Evolutionary conservation across 257 asterid species (phyloP).

Genomic region (Knoxia roxburghii): DNA sequence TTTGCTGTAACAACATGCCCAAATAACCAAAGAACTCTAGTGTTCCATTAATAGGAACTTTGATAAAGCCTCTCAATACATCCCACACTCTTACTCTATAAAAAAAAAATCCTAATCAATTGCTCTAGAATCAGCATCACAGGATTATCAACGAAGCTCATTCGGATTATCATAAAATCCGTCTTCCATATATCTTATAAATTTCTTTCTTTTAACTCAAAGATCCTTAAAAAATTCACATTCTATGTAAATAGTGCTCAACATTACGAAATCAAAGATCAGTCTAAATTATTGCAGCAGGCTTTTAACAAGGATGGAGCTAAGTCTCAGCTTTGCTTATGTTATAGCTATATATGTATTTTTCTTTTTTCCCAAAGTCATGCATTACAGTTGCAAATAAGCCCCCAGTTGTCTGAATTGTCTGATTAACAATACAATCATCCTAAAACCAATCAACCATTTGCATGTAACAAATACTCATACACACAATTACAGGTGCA

Average conservation of each 20-base stretch:
- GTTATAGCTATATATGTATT: too few relatives aligned
- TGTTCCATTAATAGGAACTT: neutral
- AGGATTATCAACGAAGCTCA: neutral
- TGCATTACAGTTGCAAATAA: too few relatives aligned
- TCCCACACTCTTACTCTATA: too few relatives aligned
- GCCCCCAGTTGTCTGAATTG: too few relatives aligned
- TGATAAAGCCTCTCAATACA: too few relatives aligned
- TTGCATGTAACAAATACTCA: neutral
- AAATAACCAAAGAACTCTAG: neutral
- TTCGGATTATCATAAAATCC: neutral
- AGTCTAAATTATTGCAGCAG: neutral
- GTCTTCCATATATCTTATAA: neutral
- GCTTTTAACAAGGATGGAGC: neutral
- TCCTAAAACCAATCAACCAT: neutral
- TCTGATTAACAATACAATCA: neutral
- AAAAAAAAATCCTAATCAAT: too few relatives aligned
- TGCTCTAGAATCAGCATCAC: neutral
- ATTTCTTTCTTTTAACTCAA: neutral
- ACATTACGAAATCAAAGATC: neutral
- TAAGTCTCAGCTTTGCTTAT: neutral
- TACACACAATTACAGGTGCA: neutral
- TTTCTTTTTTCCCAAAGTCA: neutral
- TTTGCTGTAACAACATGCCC: neutral
- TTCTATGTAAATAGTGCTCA: neutral
- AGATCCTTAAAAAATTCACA: neutral